Percentiles rank a stretch among this genome's conserved stretches.
phyloP scores from a whole-genome alignment of 331 rosid genomes.

The Arachis monticola region DNA sequence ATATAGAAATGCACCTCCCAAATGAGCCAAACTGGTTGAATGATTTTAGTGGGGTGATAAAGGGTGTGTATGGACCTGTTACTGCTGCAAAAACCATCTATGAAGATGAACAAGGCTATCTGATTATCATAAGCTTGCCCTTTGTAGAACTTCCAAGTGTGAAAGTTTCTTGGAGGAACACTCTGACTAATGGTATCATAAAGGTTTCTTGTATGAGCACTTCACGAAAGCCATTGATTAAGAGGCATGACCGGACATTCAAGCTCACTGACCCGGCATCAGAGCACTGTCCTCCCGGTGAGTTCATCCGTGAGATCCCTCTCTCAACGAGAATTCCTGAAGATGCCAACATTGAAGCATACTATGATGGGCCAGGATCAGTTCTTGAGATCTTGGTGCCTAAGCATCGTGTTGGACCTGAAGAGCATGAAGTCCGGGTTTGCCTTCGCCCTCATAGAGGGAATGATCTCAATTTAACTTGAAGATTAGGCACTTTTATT shows the following conservation, averaged over 20 bases:
- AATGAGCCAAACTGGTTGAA: slow-evolving; percentile 71
- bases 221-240: slow-evolving; percentile 75
- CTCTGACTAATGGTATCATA: slow-evolving; percentile 79
- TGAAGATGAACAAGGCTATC: slow-evolving; percentile 84
- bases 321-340: slow-evolving; percentile 90
- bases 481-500: slow-evolving; percentile 34
- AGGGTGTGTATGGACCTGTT: slow-evolving; percentile 84
- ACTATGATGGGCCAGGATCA: slow-evolving; percentile 90
- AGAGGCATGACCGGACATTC: slow-evolving; percentile 87
- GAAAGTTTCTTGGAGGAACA: slow-evolving; percentile 95
- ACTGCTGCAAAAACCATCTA: slow-evolving; percentile 95
- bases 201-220: slow-evolving; percentile 90
- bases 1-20: slow-evolving; percentile 65
- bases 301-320: slow-evolving; percentile 86
- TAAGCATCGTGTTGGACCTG: slow-evolving; percentile 75
- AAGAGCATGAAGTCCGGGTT: slow-evolving; percentile 96
- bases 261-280: slow-evolving; percentile 81
- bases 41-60: slow-evolving; percentile 91
- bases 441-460: slow-evolving; percentile 95
- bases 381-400: slow-evolving; percentile 96
- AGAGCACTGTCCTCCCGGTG: slow-evolving; percentile 96
- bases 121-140: slow-evolving; percentile 83
- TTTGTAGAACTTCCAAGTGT: slow-evolving; percentile 89
- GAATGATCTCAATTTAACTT: slow-evolving; percentile 87
- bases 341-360: slow-evolving; percentile 91